Evolutionary conservation across 257 asterid species (phyloP).

Genomic region (Salvia hispanica): DNA sequence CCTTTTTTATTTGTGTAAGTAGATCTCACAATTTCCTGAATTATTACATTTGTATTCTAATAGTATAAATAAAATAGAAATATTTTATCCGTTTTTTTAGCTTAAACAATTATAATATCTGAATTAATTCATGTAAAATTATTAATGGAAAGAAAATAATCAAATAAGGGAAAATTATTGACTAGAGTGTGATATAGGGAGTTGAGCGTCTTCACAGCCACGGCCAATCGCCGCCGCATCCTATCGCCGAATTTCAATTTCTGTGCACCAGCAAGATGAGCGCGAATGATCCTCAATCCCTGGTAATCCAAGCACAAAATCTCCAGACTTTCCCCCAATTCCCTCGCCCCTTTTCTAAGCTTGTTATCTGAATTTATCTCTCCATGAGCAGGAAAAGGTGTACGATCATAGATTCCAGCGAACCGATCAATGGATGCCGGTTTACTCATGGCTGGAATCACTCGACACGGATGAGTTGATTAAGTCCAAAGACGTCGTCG

Average conservation of each 20-base stretch:
- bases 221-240: neutral
- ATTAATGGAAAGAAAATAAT: too few relatives aligned
- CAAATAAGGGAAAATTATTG: neutral
- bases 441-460: conserved; percentile 86
- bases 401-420: conserved; percentile 94
- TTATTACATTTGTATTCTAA: too few relatives aligned
- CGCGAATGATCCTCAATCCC: conserved; percentile 28
- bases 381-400: conserved; percentile 32
- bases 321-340: neutral
- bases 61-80: too few relatives aligned
- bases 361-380: neutral
- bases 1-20: too few relatives aligned
- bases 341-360: neutral
- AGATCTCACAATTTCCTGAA: too few relatives aligned
- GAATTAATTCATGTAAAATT: too few relatives aligned
- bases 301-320: conserved; percentile 9
- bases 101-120: too few relatives aligned
- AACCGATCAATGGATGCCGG: conserved; percentile 96
- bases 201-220: neutral
- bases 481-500: conserved; percentile 75
- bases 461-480: conserved; percentile 77
- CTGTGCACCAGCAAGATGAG: conserved; percentile 20
- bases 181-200: neutral
- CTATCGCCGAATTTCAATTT: conserved; percentile 13
- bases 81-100: too few relatives aligned